phyloP scores from a whole-genome alignment of 2,329 filamentous ascomycete genomes.

The Fusarium sp. region DNA sequence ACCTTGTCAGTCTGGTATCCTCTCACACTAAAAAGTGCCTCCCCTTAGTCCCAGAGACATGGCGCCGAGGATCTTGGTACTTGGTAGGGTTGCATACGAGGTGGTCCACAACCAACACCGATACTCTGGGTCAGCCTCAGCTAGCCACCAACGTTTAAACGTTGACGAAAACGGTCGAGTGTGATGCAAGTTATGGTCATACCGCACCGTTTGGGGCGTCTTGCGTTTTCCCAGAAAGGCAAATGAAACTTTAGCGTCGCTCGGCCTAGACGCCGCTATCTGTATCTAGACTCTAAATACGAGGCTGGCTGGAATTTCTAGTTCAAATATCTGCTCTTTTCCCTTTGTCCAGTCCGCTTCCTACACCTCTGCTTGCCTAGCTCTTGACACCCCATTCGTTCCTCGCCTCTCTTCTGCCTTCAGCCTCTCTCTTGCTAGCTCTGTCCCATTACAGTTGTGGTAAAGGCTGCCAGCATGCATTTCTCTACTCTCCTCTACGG shows the following conservation, averaged over 20 bases:
- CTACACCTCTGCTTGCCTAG: not conserved
- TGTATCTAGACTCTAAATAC: not conserved
- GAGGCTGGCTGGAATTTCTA: not conserved
- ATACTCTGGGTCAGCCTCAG: not conserved
- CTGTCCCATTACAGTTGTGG: not conserved
- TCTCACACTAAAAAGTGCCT: no score
- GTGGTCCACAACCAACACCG: not conserved
- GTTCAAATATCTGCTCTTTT: conserved; percentile 2
- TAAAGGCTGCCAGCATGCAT: conserved; percentile 21
- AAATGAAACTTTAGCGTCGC: not conserved
- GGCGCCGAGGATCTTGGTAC: no score
- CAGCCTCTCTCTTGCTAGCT: not conserved
- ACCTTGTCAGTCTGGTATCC: no score
- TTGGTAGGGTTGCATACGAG: not conserved
- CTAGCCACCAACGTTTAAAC: not conserved
- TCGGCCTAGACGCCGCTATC: not conserved
- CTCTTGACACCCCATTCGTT: conserved; percentile 1
- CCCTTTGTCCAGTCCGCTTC: not conserved
- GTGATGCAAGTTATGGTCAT: not conserved
- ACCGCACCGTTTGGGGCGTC: not conserved
- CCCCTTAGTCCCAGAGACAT: no score
- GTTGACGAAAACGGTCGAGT: not conserved
- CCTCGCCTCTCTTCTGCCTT: not conserved
- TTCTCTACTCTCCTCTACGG: conserved; percentile 15
- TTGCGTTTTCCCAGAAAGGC: not conserved